Base-by-base conservation (phyloP, 768 basidiomycete genomes). In the Termitomyces sp. region DNA sequence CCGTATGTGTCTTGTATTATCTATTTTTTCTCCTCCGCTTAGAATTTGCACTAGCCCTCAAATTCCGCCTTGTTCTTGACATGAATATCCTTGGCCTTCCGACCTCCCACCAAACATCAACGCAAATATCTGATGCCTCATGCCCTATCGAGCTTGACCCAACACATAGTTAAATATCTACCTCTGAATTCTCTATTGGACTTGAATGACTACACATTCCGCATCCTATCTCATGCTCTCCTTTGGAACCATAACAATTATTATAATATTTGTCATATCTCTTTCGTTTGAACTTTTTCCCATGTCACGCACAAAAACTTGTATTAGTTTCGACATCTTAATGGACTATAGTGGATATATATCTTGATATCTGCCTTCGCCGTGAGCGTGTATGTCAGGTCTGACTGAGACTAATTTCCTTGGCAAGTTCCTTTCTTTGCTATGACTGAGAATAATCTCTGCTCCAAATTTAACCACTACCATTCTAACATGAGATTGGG, bases 31-130 rank as follows among this genome's bases (percentile, higher is more conserved):
- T n/a, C 25, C 23, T 56, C 20, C 32, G 23, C 47, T 63, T 42
- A 59, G 59, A 32, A 40, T 69, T 73, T 68, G 32, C 35, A 45
- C 5, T 47, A 82, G 80, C 73, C 20, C 75, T 93, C 35, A 76
- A 82, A 62, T 84, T 94, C 66, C 79, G 82, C 29, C 68, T 94
- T 36, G 67, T 84, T 18, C 65, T 91, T 25, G 74, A 80, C 33
- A 82, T 91, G 81, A 70, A 76, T 33, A 94, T 94, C 58, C 65
- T 76, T 13, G 93, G 93, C 13, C 76, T 94, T 32, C 71, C 79
- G 32, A 72, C 75, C n/a, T 76, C 73, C 4, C 77, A 74, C 36
- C 66, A 67, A 11, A 74, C 85, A 3, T 82, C 85, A 0, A 81
- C 82, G 0, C 76, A 81, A 55, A 76, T 89, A 35, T 67, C 78